A percentile compares a stretch with the other conserved stretches of the same genome.
Conservation (phyloP, 345 rosid genomes). For the Melaleuca alternifolia region DNA sequence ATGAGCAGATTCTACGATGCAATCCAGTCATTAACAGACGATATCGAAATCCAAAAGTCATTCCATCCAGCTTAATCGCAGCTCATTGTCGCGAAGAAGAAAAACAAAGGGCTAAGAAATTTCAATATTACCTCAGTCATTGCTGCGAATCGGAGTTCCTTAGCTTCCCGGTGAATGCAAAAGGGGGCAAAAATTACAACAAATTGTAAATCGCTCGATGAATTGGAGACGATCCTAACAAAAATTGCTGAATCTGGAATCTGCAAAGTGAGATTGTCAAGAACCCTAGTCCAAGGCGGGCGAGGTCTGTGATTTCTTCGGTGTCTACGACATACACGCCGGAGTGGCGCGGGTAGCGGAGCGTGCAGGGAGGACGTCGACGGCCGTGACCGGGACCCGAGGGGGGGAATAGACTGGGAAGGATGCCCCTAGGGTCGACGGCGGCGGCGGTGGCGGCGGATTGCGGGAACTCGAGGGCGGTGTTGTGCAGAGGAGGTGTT, state of each 20-base stretch:
- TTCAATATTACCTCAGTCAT: background rate
- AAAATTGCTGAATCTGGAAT: background rate
- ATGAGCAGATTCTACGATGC: background rate
- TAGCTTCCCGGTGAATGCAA: background rate
- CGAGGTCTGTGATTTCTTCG: constrained; percentile 30
- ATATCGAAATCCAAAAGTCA: background rate
- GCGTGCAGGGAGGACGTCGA: constrained; percentile 28
- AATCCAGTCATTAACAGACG: background rate
- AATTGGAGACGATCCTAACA: background rate
- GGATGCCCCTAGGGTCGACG: constrained; percentile 28
- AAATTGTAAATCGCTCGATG: background rate
- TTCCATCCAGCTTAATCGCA: background rate
- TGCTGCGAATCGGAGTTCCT: background rate
- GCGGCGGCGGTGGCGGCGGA: constrained; percentile 28
- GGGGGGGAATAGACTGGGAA: constrained; percentile 25
- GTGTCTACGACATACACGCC: constrained; percentile 58
- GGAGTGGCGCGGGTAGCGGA: constrained; percentile 36
- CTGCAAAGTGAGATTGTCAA: background rate
- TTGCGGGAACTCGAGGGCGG: constrained; percentile 37
- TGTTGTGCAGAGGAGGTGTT: constrained; percentile 11
- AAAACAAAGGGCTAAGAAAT: background rate
- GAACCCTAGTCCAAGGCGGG: background rate
- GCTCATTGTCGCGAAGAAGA: background rate
- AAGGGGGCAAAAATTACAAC: background rate
- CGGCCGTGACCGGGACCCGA: background rate